phyloP scores from a whole-genome alignment of 306 rosid species.

The Vigna radiata region DNA sequence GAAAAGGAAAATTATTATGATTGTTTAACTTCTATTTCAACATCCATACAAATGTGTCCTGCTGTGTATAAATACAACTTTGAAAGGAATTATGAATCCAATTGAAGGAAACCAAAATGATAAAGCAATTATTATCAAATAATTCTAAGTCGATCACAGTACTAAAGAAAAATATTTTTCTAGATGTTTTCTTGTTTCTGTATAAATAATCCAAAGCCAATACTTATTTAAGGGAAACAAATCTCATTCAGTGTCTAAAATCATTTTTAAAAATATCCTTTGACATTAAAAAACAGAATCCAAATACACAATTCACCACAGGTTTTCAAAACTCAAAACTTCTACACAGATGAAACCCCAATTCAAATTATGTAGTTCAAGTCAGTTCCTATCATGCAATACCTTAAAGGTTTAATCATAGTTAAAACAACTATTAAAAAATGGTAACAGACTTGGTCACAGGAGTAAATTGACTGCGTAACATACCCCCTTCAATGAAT shows the following conservation, averaged over 20 bases:
- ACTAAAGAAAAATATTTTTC: background rate
- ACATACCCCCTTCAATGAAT: background rate
- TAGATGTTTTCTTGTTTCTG: background rate
- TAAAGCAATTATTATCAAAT: conserved; percentile 32
- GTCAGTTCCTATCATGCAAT: background rate
- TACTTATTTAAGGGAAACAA: background rate
- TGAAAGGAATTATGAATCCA: background rate
- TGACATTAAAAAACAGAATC: background rate
- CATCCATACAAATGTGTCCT: too few relatives aligned
- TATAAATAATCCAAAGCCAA: conserved; percentile 24
- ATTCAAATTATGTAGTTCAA: conserved; percentile 3
- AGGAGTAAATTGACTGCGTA: background rate
- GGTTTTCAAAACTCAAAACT: conserved; percentile 20
- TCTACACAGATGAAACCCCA: conserved; percentile 2
- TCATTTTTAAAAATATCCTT: background rate
- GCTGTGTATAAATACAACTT: too few relatives aligned
- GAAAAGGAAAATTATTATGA: too few relatives aligned
- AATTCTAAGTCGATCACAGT: background rate
- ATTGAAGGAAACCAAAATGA: conserved; percentile 18
- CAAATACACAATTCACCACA: background rate
- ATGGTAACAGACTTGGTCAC: background rate
- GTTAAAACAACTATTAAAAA: background rate
- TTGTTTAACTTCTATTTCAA: background rate
- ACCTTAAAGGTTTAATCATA: background rate
- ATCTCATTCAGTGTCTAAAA: background rate